A percentile compares a stretch with the other conserved stretches of the same genome.
These are phyloP conservation scores for Fusarium multiceps DNA, from an alignment of 2,329 filamentous ascomycete genomes.

Conservation along the genomic window DNA sequence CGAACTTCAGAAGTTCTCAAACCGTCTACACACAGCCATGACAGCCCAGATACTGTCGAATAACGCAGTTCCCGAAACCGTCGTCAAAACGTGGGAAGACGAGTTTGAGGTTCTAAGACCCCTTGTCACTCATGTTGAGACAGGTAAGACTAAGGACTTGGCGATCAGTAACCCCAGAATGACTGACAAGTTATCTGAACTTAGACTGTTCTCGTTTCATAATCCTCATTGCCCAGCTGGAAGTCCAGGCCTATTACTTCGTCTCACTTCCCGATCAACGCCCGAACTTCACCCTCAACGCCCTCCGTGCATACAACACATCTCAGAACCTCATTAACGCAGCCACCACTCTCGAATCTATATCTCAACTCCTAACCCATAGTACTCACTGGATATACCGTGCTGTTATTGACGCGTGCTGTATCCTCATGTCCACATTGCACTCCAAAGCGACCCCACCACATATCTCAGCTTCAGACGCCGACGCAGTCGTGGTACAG, in stretches of 20 bases:
- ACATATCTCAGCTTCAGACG: constrained; percentile 48
- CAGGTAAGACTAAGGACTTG: constrained; percentile 50
- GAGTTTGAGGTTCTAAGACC: constrained; percentile 63
- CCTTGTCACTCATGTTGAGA: constrained; percentile 58
- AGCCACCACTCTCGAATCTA: constrained; percentile 56
- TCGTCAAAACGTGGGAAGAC: constrained; percentile 62
- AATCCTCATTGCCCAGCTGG: constrained; percentile 61
- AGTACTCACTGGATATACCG: constrained; percentile 63
- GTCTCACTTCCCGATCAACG: constrained; percentile 55
- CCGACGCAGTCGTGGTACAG: constrained; percentile 47
- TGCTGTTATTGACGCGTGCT: constrained; percentile 58
- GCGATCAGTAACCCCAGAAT: not conserved
- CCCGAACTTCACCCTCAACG: constrained; percentile 56
- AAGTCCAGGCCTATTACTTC: constrained; percentile 66
- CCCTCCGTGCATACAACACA: constrained; percentile 61
- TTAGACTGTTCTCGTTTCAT: constrained; percentile 62
- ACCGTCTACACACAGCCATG: constrained; percentile 61
- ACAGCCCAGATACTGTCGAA: constrained; percentile 59
- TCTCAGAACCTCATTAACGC: constrained; percentile 58
- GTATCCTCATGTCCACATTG: constrained; percentile 59
- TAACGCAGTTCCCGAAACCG: constrained; percentile 58
- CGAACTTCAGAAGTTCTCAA: constrained; percentile 63
- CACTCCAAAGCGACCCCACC: constrained; percentile 56
- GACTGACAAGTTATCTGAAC: not conserved
- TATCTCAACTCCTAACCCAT: constrained; percentile 56